A percentile compares a stretch with the other conserved stretches of the same genome.
phyloP scores from a whole-genome alignment of 2,329 filamentous ascomycete species.

The Leptographium lundbergii region DNA sequence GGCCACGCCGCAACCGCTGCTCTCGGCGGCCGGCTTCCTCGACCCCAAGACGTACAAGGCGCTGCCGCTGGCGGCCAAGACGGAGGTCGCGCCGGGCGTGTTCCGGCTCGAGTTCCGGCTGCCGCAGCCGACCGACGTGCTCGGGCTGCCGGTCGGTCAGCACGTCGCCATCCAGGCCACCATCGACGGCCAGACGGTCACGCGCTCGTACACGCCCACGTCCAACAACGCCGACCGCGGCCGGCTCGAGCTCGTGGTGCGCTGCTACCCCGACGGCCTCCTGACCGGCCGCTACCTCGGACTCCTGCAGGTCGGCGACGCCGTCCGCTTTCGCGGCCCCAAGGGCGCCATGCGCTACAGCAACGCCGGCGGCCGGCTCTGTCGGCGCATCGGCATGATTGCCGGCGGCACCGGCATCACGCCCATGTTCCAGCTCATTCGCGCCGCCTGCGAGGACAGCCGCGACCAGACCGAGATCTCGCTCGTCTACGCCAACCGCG shows the following conservation, averaged over 20 bases:
- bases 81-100: constrained; percentile 27
- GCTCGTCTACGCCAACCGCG: constrained; percentile 46
- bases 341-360: constrained; percentile 43
- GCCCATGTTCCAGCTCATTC: constrained; percentile 38
- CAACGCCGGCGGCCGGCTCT: constrained; percentile 19
- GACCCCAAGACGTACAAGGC: constrained; percentile 32
- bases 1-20: constrained; percentile 22
- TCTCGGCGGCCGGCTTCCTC: constrained; percentile 30
- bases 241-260: constrained; percentile 36
- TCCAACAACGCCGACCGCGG: constrained; percentile 38
- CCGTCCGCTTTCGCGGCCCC: constrained; percentile 39
- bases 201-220: constrained; percentile 41
- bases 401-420: constrained; percentile 40
- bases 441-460: constrained; percentile 23
- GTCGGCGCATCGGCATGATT: constrained; percentile 39
- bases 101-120: constrained; percentile 36
- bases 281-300: constrained; percentile 37
- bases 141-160: constrained; percentile 44
- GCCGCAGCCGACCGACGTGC: constrained; percentile 27
- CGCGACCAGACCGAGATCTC: constrained; percentile 42
- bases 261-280: constrained; percentile 35
- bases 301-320: constrained; percentile 32
- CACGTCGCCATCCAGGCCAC: constrained; percentile 39
- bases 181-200: constrained; percentile 31
- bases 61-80: constrained; percentile 30